Evolutionary conservation across 164 flowering plant species (phyloP), one percentile per base, ranked within the genome.

Genomic region (Berberis thunbergii): DNA sequence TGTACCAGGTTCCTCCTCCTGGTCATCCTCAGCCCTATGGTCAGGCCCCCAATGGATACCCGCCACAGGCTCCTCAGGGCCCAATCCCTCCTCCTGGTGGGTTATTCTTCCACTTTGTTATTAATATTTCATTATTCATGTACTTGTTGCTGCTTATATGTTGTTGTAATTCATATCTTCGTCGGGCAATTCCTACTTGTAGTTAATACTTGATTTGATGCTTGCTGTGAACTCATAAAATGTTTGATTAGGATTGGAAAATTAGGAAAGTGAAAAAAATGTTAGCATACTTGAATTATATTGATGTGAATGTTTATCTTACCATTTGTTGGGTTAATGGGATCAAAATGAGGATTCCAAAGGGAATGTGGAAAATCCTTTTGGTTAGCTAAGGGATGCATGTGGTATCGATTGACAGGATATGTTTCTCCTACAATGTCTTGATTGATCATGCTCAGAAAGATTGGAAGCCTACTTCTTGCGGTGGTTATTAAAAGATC

Each of bases 401-500:
- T 65, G 66, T 65, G 76, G 88, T 84, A 85, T 78, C 86, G 81
- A 89, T 26, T 88, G 94, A 91, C 94, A 48, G 80, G 87, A 82
- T 88, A 84, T 95, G 26, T 91, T 89, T 95, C 87, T 89, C 92
- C 88, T 95, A 92, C 98, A 94, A 96, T 82, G 83, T 85, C 83
- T 78, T 88, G 91, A 88, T 77, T 90, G 90, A 79, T 72, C 80
- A 65, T 75, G 84, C 78, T 80, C 88, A 84, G 80, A 87, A 83
- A 74, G 86, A 85, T 84, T 74, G 82, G 90, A 73, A 76, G 89
- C 92, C 94, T 80, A 81, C 96, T 71, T 83, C 83, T 82, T 86
- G 88, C 84, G 68, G 26, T 26, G 26, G 79, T 76, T 73, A 71
- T 70, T 81, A 85, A 86, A 87, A 79, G 92, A 78, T 75, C 75